Base-by-base conservation (phyloP, 208 protist genomes). In the Leishmania mexicana region DNA sequence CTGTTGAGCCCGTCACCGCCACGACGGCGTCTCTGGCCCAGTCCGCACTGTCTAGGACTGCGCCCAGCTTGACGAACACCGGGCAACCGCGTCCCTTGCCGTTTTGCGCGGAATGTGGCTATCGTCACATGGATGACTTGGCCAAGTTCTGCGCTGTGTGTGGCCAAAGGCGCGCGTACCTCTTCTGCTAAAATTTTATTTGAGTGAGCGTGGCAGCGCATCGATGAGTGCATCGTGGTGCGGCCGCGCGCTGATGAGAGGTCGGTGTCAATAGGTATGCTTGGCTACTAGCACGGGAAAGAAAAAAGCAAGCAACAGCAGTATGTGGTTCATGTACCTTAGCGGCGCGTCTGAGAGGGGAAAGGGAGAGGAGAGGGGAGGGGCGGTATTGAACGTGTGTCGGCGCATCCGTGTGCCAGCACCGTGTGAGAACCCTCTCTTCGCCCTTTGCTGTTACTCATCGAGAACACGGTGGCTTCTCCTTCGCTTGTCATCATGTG, bases 141-240 rank as follows among this genome's bases (percentile, higher is more conserved):
- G 92, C 90, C 2, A 96, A 96, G 77, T 97, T 96, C 83, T 97
- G 94, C 82, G 93, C 92, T 40, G 92, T 92, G 77, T 97, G 94
- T 53, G 94, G 94, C 31, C 90, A 93, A 64, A 92, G 90, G 72
- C 89, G 93, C 35, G 89, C 86, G 19, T 78, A 70, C 15, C 31
- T 92, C 11, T 88, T 21, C 78, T 82, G 51, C 19, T 82, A 13
- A 75, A 76, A 53, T 51, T 1, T 2, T 35, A n/a, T 21, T 51
- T 0, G 45, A 1, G 5, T 51, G 13, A 10, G 38, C 4, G 38
- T 38, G 11, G 45, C 45, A 45, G 70, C n/a, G 42, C 42, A 31
- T 51, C 5, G 5, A 35, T 35, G 70, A 54, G 40, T 2, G 11
- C 45, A 51, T 42, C 2, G 17, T 38, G 67, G 40, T 47, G 40